phyloP scores from a whole-genome alignment of 768 basidiomycete genomes.

The Suillus subalutaceus region DNA sequence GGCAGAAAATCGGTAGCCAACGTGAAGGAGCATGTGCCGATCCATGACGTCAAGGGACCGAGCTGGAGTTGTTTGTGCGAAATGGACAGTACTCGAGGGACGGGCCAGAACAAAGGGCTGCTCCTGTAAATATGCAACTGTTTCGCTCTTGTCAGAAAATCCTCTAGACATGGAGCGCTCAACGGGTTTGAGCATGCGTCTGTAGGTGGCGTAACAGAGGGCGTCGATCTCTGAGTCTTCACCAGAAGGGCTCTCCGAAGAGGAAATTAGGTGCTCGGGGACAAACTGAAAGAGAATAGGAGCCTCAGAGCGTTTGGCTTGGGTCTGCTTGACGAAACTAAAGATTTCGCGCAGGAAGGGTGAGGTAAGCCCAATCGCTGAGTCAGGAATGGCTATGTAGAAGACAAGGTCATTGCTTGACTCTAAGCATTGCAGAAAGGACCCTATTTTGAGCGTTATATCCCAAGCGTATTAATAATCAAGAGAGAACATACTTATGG shows the following conservation, averaged over 20 bases:
- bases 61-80: conserved; percentile 41
- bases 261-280: conserved; percentile 62
- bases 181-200: conserved; percentile 64
- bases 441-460: conserved; percentile 2
- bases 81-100: conserved; percentile 38
- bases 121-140: conserved; percentile 59
- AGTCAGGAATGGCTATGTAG: conserved; percentile 67
- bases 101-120: conserved; percentile 68
- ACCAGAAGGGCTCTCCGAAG: conserved; percentile 46
- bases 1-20: conserved; percentile 67
- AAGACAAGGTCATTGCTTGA: conserved; percentile 53
- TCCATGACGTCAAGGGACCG: conserved; percentile 54
- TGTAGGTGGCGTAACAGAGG: conserved; percentile 69
- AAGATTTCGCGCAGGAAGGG: conserved; percentile 71
- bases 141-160: conserved; percentile 43
- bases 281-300: conserved; percentile 74
- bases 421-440: conserved; percentile 7
- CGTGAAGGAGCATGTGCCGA: conserved; percentile 68
- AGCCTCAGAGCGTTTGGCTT: conserved; percentile 46
- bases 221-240: conserved; percentile 47
- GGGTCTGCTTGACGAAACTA: conserved; percentile 59
- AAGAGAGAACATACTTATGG: conserved; percentile 46
- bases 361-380: conserved; percentile 64
- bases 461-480: neutral
- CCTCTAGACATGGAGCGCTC: conserved; percentile 62